A percentile compares a stretch with the other conserved stretches of the same genome.
These are phyloP conservation scores for Penicillium taxi DNA, from an alignment of 495 filamentous ascomycete genomes.

Conservation along the genomic window DNA sequence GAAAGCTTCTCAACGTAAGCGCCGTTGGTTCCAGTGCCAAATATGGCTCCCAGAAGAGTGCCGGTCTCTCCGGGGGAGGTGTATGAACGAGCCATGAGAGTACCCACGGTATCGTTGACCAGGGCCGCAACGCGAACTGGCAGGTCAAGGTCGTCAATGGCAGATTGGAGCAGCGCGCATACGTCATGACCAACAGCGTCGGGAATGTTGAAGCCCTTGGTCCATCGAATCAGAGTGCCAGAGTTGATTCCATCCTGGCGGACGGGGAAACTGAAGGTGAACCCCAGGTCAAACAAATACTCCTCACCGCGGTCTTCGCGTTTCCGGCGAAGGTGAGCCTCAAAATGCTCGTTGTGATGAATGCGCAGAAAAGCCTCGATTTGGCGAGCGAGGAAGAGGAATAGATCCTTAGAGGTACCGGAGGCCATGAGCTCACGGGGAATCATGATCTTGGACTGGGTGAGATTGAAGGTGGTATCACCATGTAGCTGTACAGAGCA, in stretches of 20 bases:
- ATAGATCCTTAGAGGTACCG: conserved; percentile 77
- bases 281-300: conserved; percentile 82
- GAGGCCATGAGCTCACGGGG: conserved; percentile 86
- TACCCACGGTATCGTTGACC: conserved; percentile 96
- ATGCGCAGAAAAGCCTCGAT: conserved; percentile 77
- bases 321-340: conserved; percentile 54
- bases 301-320: conserved; percentile 51
- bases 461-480: conserved; percentile 84
- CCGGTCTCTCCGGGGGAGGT: conserved; percentile 81
- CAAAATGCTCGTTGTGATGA: conserved; percentile 87
- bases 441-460: conserved; percentile 85
- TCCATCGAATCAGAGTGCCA: conserved; percentile 90
- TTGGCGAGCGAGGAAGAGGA: conserved; percentile 86
- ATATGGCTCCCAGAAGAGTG: conserved; percentile 83
- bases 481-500: conserved; percentile 90
- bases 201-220: conserved; percentile 93
- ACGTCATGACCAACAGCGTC: conserved; percentile 94
- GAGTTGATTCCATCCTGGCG: conserved; percentile 90
- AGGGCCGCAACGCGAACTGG: conserved; percentile 89
- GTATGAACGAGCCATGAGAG: conserved; percentile 94
- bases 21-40: conserved; percentile 89
- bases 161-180: conserved; percentile 78
- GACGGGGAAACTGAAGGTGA: conserved; percentile 97
- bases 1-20: conserved; percentile 65
- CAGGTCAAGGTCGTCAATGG: conserved; percentile 78